A percentile compares a stretch with the other conserved stretches of the same genome.
phyloP scores from a whole-genome alignment of 495 filamentous ascomycete species.

The Penicillium desertorum region DNA sequence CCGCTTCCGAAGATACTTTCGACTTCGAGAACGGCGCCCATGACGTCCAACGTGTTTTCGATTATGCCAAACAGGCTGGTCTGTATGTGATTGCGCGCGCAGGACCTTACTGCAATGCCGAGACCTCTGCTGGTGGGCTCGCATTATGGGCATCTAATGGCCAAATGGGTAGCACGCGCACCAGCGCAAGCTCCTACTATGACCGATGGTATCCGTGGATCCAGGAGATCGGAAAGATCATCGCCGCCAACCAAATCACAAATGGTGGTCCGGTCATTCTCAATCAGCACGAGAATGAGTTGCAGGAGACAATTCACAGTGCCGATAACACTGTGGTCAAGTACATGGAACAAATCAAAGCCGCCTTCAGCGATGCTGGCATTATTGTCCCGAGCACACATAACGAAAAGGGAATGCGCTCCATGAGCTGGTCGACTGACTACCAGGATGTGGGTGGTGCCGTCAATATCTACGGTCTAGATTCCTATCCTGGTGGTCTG shows the following conservation, averaged over 20 bases:
- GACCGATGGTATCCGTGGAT: slow-evolving; percentile 47
- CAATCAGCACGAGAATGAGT: slow-evolving; percentile 55
- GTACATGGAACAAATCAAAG: slow-evolving; percentile 54
- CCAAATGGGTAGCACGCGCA: slow-evolving; percentile 46
- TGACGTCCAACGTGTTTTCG: slow-evolving; percentile 53
- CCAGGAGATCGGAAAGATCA: slow-evolving; percentile 44
- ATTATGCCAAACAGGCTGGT: slow-evolving; percentile 56
- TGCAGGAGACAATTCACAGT: slow-evolving; percentile 40
- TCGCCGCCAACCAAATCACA: slow-evolving; percentile 51
- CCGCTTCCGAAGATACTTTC: slow-evolving; percentile 45
- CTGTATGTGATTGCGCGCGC: slow-evolving; percentile 59
- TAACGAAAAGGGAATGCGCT: slow-evolving; percentile 55
- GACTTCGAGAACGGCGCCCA: slow-evolving; percentile 59
- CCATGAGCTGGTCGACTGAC: slow-evolving; percentile 54
- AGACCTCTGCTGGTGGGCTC: slow-evolving; percentile 50
- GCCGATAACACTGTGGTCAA: slow-evolving; percentile 42
- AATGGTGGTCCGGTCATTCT: slow-evolving; percentile 54
- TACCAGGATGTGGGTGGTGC: slow-evolving; percentile 56
- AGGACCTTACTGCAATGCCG: slow-evolving; percentile 60
- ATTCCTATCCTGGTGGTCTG: slow-evolving; percentile 56
- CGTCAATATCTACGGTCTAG: slow-evolving; percentile 56
- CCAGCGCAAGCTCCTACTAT: slow-evolving; percentile 44
- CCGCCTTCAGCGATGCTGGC: slow-evolving; percentile 48
- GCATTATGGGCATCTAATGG: slow-evolving; percentile 55
- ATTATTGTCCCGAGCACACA: slow-evolving; percentile 51